These are phyloP conservation scores for Blakeslea trispora DNA, from an alignment of 371 early-diverging fungal genomes.

Conservation along the genomic window DNA sequence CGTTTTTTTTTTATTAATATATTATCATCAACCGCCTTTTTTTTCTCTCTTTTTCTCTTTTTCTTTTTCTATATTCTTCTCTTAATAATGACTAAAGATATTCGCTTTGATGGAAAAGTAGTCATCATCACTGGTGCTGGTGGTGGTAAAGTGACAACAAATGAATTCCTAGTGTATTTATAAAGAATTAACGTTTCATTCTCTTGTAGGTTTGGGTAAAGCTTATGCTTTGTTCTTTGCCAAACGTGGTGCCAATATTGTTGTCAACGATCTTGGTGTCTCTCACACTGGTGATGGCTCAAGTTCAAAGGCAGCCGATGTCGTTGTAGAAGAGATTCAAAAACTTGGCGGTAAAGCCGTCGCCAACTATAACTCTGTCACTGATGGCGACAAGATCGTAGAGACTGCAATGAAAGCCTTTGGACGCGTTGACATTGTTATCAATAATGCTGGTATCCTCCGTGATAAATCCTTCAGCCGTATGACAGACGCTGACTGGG, in stretches of 20 bases:
- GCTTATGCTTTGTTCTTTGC: slow-evolving; percentile 94
- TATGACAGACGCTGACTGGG: slow-evolving; percentile 97
- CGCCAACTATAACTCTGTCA: slow-evolving; percentile 97
- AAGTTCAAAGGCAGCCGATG: slow-evolving; percentile 85
- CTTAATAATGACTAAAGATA: slow-evolving; percentile 38
- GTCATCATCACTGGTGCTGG: slow-evolving; percentile 98
- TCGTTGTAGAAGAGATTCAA: slow-evolving; percentile 94
- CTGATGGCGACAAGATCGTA: slow-evolving; percentile 95
- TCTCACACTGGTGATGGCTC: slow-evolving; percentile 81
- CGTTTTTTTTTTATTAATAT: slow-evolving; percentile 5
- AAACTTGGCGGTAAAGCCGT: slow-evolving; percentile 93
- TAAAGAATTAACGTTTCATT: slow-evolving; percentile 1
- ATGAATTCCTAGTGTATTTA: not conserved
- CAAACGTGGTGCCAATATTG: slow-evolving; percentile 84
- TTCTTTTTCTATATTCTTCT: slow-evolving; percentile 7
- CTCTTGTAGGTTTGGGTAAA: slow-evolving; percentile 72
- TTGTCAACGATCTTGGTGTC: slow-evolving; percentile 93
- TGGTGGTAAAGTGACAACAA: slow-evolving; percentile 65
- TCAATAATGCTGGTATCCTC: slow-evolving; percentile 98
- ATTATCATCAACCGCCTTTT: not conserved
- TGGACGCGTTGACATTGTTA: slow-evolving; percentile 92
- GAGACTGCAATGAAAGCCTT: slow-evolving; percentile 95
- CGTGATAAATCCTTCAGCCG: slow-evolving; percentile 95
- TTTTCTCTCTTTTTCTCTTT: slow-evolving; percentile 6
- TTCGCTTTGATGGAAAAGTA: slow-evolving; percentile 88